These are phyloP conservation scores for Paecilomyces sp. DNA, from an alignment of 2,329 filamentous ascomycete genomes.

Conservation along the genomic window DNA sequence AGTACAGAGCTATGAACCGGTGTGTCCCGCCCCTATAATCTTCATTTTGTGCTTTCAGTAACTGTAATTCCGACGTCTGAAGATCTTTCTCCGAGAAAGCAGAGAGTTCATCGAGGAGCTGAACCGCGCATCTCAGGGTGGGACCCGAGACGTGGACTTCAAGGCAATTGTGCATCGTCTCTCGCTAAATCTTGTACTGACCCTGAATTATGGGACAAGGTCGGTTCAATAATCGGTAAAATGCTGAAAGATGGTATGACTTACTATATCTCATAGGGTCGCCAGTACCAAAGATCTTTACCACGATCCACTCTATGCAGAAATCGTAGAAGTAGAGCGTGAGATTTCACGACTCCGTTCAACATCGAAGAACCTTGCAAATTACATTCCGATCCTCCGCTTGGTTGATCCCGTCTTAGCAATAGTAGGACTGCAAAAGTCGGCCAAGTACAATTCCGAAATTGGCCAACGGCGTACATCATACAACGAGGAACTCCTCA, in stretches of 20 bases:
- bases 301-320: slow-evolving; percentile 2
- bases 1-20: slow-evolving; percentile 7
- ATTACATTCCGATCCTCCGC: slow-evolving; percentile 10
- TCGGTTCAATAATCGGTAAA: neutral
- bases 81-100: slow-evolving; percentile 5
- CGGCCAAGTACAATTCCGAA: slow-evolving; percentile 3
- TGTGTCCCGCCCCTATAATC: neutral
- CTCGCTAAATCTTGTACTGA: slow-evolving; percentile 6
- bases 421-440: neutral
- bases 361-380: slow-evolving; percentile 7
- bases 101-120: slow-evolving; percentile 7
- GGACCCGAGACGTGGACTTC: slow-evolving; percentile 3
- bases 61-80: neutral
- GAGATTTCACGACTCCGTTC: slow-evolving; percentile 7
- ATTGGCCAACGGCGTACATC: slow-evolving; percentile 3
- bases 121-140: slow-evolving; percentile 1
- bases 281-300: slow-evolving; percentile 4
- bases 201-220: slow-evolving; percentile 5
- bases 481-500: slow-evolving; percentile 4
- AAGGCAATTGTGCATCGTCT: slow-evolving; percentile 3
- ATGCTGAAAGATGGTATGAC: neutral
- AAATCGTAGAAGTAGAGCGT: slow-evolving; percentile 8
- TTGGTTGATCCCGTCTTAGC: slow-evolving; percentile 3
- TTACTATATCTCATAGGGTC: neutral
- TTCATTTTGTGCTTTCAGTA: neutral